Evolutionary conservation across 2,329 filamentous ascomycete species (phyloP), one percentile per base, ranked within the genome.

Genomic region (Trichoderma atrobrunneum): DNA sequence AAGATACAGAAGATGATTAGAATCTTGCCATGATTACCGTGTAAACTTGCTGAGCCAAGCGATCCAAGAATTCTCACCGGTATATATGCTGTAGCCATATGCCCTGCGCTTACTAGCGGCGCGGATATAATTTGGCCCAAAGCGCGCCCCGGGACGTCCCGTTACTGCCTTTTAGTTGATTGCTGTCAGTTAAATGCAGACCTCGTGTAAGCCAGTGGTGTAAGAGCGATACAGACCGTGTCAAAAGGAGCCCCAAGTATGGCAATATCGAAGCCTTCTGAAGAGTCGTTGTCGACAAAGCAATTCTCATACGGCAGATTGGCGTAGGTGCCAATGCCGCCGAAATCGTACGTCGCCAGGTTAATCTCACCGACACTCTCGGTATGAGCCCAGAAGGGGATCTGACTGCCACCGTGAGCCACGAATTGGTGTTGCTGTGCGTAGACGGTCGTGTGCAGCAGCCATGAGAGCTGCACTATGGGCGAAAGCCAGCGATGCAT

Each of bases 51-150:
- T 18, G n/a, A 12, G 5, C 8, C 8, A 12, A 7, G 10, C 6
- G 16, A 8, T n/a, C n/a, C 0, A 7, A 51, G 30, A 6, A 1
- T 32, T 26, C 51, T 57, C 36, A 76, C 75, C 70, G 5, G 73
- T 76, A 54, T 72, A 76, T 18, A 77, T 66, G 72, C 74, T 75
- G 54, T 76, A 74, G 39, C 76, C 73, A 48, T 75, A 74, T 18
- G 72, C 71, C 64, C 74, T 93, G 43, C 93, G 89, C 11, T 90
- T 87, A 48, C 92, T 94, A 51, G 92, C 94, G 30, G 92, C 89
- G 70, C 94, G 90, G 76, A 97, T 96, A 34, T 92, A 92, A 48
- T 92, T 89, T 30, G 94, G 94, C 0, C 94, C 94, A 78, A 97
- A 97, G 11, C 94, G 88, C 12, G 91, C 75, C 1, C 76, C 76